Evolutionary conservation across 2,329 filamentous ascomycete genomes (phyloP).

Genomic region (Cordyceps javanica): DNA sequence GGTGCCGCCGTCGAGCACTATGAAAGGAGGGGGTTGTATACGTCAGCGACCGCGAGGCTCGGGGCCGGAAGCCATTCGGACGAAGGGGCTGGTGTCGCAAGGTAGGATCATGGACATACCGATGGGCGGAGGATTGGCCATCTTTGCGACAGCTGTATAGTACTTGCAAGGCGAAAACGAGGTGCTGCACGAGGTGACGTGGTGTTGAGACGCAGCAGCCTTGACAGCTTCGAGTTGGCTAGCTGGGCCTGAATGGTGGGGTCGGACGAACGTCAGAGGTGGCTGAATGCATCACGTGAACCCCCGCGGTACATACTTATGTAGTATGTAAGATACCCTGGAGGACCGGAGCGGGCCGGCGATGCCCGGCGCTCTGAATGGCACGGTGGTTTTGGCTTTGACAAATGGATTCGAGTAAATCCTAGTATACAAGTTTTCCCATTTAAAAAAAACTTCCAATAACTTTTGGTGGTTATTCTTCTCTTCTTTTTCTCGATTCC

Average conservation of each 20-base stretch:
- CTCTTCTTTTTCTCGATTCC: neutral
- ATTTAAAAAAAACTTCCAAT: neutral
- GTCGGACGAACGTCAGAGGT: slow-evolving; percentile 32
- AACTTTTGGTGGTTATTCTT: slow-evolving; percentile 3
- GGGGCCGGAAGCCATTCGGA: slow-evolving; percentile 14
- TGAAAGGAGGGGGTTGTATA: slow-evolving; percentile 30
- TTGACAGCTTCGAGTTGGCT: slow-evolving; percentile 4
- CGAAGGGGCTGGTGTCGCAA: slow-evolving; percentile 4
- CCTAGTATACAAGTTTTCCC: neutral
- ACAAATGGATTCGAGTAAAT: neutral
- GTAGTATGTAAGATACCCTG: too few relatives aligned
- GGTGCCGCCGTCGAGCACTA: slow-evolving; percentile 96
- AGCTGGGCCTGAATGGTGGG: slow-evolving; percentile 23
- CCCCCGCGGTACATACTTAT: slow-evolving; percentile 20
- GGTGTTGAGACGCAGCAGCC: slow-evolving; percentile 3
- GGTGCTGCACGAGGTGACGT: slow-evolving; percentile 11
- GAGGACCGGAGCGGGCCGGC: slow-evolving; percentile 7
- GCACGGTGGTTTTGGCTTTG: neutral
- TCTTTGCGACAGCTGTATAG: slow-evolving; percentile 27
- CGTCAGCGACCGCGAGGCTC: slow-evolving; percentile 19
- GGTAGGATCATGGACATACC: slow-evolving; percentile 32
- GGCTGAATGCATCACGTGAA: slow-evolving; percentile 33
- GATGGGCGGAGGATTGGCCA: slow-evolving; percentile 49
- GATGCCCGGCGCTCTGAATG: neutral
- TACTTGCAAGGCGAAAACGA: neutral